Conservation (phyloP, 1,139 yeast genomes). For the Petasospora rhodanensis region DNA sequence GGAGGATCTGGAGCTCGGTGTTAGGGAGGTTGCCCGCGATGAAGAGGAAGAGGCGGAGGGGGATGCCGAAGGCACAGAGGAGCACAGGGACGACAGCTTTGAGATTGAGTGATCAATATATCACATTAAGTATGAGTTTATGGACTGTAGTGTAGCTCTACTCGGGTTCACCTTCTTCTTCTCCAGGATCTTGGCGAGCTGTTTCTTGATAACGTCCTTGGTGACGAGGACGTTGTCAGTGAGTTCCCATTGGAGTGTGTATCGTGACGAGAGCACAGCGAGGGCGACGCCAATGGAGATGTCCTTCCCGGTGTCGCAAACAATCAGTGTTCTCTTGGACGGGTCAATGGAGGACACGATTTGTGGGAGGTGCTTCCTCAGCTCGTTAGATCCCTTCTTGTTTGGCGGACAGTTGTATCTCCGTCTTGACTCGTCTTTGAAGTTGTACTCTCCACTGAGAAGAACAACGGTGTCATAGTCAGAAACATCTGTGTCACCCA, state of each 20-base stretch:
- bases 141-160: constrained; percentile 67
- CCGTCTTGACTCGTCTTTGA: background rate
- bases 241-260: constrained; percentile 38
- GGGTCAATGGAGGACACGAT: constrained; percentile 28
- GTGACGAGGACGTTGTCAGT: constrained; percentile 27
- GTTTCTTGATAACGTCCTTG: constrained; percentile 54
- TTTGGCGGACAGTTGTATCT: constrained; percentile 5
- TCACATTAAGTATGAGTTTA: constrained; percentile 46
- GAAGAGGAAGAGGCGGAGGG: constrained; percentile 1
- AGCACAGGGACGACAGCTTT: constrained; percentile 9
- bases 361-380: constrained; percentile 41
- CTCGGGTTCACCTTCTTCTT: constrained; percentile 62
- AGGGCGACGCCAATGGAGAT: constrained; percentile 59
- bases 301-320: constrained; percentile 67
- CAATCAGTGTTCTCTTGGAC: constrained; percentile 32
- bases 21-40: background rate
- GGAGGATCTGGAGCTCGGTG: constrained; percentile 11
- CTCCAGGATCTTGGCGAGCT: constrained; percentile 47
- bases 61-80: background rate
- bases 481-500: background rate
- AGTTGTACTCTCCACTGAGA: constrained; percentile 10
- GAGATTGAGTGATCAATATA: constrained; percentile 5
- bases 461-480: constrained; percentile 9
- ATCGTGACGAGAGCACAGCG: constrained; percentile 44
- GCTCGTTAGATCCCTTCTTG: constrained; percentile 59